Evolutionary conservation across 2,329 filamentous ascomycete genomes (phyloP).

Genomic region (Cyanodermella asteris): DNA sequence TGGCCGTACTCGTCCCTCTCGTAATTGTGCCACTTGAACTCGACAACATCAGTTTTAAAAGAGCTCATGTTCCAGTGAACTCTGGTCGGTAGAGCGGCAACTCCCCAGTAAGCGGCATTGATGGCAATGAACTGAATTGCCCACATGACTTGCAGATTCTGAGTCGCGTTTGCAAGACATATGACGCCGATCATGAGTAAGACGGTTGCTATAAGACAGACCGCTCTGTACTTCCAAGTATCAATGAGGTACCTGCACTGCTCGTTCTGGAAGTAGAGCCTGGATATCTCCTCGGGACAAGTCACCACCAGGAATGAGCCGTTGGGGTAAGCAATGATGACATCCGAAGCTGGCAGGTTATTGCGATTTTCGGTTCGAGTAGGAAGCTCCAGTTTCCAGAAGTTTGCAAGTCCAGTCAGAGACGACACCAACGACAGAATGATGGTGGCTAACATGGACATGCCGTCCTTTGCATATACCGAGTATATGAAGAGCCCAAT

Average conservation of each 20-base stretch:
- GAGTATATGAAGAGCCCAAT: no score
- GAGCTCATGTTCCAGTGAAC: slow-evolving; percentile 7
- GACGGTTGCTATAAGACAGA: slow-evolving; percentile 6
- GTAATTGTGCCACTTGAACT: no score
- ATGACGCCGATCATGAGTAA: slow-evolving; percentile 8
- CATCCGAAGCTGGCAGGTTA: slow-evolving; percentile 6
- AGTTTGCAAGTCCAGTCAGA: no score
- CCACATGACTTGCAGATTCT: slow-evolving; percentile 5
- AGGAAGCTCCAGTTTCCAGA: no score
- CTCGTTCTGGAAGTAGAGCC: slow-evolving; percentile 7
- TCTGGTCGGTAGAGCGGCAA: slow-evolving; percentile 6
- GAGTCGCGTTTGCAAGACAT: slow-evolving; percentile 6
- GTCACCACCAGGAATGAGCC: slow-evolving; percentile 6
- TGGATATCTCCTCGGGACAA: slow-evolving; percentile 6
- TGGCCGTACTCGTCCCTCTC: no score
- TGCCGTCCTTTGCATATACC: no score
- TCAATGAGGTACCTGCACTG: slow-evolving; percentile 5
- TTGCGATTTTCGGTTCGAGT: slow-evolving; percentile 3
- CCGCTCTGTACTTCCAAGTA: slow-evolving; percentile 4
- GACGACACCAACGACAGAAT: no score
- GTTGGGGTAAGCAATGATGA: slow-evolving; percentile 6
- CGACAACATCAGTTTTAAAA: slow-evolving; percentile 4
- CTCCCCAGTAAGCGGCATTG: slow-evolving; percentile 7
- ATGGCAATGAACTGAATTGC: slow-evolving; percentile 6
- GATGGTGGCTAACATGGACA: no score